These are phyloP conservation scores for Trichoderma atroviride DNA, from an alignment of 2,329 filamentous ascomycete genomes.

Conservation along the genomic window DNA sequence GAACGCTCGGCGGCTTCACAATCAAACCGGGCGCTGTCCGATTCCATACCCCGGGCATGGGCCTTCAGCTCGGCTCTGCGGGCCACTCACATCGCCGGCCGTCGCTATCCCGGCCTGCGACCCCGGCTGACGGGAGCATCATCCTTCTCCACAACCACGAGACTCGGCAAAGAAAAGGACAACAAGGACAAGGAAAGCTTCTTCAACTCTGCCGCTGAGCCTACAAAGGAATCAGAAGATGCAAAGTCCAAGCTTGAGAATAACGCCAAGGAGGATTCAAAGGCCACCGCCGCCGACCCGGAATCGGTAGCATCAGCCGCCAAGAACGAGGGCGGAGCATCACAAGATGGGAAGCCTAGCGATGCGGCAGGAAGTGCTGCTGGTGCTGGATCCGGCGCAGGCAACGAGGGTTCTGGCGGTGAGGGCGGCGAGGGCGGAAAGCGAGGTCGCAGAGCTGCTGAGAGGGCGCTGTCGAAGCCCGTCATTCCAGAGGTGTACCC, in stretches of 20 bases:
- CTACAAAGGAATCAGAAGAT: conserved; percentile 54
- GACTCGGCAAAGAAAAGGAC: conserved; percentile 44
- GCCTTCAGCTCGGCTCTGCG: conserved; percentile 35
- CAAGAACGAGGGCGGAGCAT: conserved; percentile 45
- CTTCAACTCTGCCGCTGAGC: conserved; percentile 52
- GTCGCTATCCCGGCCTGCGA: conserved; percentile 37
- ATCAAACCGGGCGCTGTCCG: conserved; percentile 33
- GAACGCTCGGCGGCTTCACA: conserved; percentile 39
- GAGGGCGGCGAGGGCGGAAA: conserved; percentile 61
- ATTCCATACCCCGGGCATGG: conserved; percentile 36
- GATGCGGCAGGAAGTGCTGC: conserved; percentile 53
- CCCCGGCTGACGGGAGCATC: conserved; percentile 37
- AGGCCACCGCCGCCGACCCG: conserved; percentile 42
- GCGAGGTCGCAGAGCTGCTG: conserved; percentile 71
- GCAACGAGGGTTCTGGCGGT: conserved; percentile 57
- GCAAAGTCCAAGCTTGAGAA: conserved; percentile 55
- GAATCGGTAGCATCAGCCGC: conserved; percentile 43
- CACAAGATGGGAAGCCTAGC: conserved; percentile 56
- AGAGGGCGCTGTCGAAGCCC: conserved; percentile 81
- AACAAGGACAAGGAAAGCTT: conserved; percentile 52
- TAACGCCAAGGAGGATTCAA: conserved; percentile 51
- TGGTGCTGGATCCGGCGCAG: conserved; percentile 51
- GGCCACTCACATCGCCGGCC: conserved; percentile 39
- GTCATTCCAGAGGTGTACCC: conserved; percentile 93
- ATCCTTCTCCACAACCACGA: conserved; percentile 43